These are phyloP conservation scores for Xanthoceras sorbifolium DNA, from an alignment of 345 rosid genomes.

Conservation along the genomic window DNA sequence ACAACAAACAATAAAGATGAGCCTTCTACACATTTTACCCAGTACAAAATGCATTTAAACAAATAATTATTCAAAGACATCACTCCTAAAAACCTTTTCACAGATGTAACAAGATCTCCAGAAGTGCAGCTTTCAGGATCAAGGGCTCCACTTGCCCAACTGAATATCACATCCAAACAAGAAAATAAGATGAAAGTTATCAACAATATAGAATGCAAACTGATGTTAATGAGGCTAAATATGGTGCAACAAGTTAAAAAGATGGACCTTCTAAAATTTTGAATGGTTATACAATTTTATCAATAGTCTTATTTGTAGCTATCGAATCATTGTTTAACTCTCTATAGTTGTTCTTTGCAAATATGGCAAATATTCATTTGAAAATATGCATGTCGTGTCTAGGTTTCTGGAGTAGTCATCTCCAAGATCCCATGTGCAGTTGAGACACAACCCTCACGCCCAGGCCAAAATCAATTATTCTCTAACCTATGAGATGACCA, in stretches of 20 bases:
- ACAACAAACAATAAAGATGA: conserved; percentile 30
- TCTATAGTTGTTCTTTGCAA: neutral
- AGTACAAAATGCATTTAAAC: neutral
- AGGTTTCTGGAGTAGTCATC: neutral
- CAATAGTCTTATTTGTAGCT: neutral
- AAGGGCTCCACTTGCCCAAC: conserved; percentile 99
- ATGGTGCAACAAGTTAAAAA: neutral
- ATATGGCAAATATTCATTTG: neutral
- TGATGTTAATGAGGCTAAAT: neutral
- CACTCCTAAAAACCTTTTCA: conserved; percentile 64
- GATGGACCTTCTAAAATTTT: neutral
- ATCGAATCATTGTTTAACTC: neutral
- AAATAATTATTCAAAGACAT: neutral
- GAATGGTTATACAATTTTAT: neutral
- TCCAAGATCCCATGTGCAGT: neutral
- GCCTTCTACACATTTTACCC: conserved; percentile 17
- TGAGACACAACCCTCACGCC: neutral
- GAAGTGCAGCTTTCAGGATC: conserved; percentile 67
- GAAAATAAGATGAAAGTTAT: neutral
- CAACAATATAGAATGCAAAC: neutral
- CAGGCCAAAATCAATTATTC: neutral
- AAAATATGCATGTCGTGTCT: neutral
- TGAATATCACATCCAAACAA: conserved; percentile 28
- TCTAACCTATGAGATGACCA: neutral
- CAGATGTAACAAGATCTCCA: conserved; percentile 82